Percentiles rank a stretch among this genome's conserved stretches.
Evolutionary conservation across 257 asterid genomes (phyloP).

Genomic region (Haberlea rhodopensis): DNA sequence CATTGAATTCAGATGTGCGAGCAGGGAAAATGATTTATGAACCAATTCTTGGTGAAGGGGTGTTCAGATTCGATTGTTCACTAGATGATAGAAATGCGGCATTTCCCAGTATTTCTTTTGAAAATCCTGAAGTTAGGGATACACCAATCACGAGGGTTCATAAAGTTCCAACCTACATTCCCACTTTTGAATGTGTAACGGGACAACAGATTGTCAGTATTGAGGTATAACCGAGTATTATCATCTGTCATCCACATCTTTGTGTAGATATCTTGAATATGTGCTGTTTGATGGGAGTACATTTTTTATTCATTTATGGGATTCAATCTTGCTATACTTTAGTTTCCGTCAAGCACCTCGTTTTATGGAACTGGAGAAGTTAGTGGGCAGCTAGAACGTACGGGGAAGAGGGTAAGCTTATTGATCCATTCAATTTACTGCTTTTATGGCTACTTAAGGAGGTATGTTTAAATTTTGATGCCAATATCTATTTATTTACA

Average conservation of each 20-base stretch:
- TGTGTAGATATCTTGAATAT: constrained; percentile 7
- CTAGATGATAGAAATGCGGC: constrained; percentile 65
- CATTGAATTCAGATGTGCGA: constrained; percentile 31
- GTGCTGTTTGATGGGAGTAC: not conserved
- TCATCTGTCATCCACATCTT: constrained; percentile 1
- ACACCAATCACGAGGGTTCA: constrained; percentile 44
- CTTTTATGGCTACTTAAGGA: not conserved
- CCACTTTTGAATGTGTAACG: constrained; percentile 55
- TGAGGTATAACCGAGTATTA: constrained; percentile 45
- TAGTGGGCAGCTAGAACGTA: constrained; percentile 79
- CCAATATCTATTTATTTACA: not conserved
- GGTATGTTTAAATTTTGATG: not conserved
- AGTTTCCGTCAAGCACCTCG: constrained; percentile 85
- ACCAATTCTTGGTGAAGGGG: constrained; percentile 88
- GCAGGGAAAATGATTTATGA: constrained; percentile 71
- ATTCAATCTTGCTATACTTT: constrained; percentile 25
- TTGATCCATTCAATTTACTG: constrained; percentile 9
- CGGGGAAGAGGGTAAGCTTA: constrained; percentile 82
- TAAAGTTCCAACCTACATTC: constrained; percentile 54
- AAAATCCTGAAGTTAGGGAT: constrained; percentile 62
- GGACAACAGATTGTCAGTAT: constrained; percentile 70
- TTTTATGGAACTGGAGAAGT: constrained; percentile 98
- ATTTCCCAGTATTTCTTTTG: constrained; percentile 79
- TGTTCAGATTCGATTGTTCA: constrained; percentile 89
- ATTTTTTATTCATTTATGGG: constrained; percentile 20